phyloP scores from a whole-genome alignment of 2,329 filamentous ascomycete species.

The Xylariaceae sp. region DNA sequence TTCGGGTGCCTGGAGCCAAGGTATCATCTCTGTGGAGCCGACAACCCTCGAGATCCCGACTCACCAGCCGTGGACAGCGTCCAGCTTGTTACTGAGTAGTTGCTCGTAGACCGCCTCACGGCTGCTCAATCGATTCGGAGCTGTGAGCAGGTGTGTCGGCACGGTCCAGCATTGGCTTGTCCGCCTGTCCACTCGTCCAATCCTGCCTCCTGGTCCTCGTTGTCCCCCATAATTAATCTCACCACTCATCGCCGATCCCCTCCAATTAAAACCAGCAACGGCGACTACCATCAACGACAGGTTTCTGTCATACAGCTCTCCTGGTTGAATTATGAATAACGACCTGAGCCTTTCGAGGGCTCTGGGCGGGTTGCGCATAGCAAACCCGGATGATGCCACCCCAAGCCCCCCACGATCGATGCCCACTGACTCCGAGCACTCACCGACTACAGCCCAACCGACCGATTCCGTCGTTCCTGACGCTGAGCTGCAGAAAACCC shows the following conservation, averaged over 20 bases:
- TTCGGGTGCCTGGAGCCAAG: slow-evolving; percentile 17
- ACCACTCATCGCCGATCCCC: slow-evolving; percentile 3
- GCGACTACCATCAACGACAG: neutral
- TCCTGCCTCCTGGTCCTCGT: slow-evolving; percentile 7
- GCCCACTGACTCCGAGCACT: slow-evolving; percentile 31
- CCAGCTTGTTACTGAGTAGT: neutral
- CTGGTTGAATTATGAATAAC: slow-evolving; percentile 64
- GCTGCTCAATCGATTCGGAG: slow-evolving; percentile 10
- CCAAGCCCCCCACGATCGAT: slow-evolving; percentile 32
- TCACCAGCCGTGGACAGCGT: slow-evolving; percentile 1
- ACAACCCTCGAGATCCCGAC: slow-evolving; percentile 7
- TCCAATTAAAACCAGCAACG: slow-evolving; percentile 3
- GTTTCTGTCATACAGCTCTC: neutral
- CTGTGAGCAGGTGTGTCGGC: slow-evolving; percentile 8
- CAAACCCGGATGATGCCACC: slow-evolving; percentile 79
- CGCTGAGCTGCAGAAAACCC: slow-evolving; percentile 23
- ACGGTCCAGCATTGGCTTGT: slow-evolving; percentile 6
- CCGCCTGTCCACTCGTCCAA: neutral
- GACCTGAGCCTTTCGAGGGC: slow-evolving; percentile 89
- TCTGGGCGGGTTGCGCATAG: slow-evolving; percentile 90
- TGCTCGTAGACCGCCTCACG: slow-evolving; percentile 3
- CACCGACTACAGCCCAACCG: slow-evolving; percentile 21
- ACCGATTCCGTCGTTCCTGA: slow-evolving; percentile 20
- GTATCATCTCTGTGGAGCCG: slow-evolving; percentile 1
- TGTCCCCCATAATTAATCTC: slow-evolving; percentile 13